Evolutionary conservation across 2,329 filamentous ascomycete genomes (phyloP).

Genomic region (Hymenoscyphus repandus): DNA sequence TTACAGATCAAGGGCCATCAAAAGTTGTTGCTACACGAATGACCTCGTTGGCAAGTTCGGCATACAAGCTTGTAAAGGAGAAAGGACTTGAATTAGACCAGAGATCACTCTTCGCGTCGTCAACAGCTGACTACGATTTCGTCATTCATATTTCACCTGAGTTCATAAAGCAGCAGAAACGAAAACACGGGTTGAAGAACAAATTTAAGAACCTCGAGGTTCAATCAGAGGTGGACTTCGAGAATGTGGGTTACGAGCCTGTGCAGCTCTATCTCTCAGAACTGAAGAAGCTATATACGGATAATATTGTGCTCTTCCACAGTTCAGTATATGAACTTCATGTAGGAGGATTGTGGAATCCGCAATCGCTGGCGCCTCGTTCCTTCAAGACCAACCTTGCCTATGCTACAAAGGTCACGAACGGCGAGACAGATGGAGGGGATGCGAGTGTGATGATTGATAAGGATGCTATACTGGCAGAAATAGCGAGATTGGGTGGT

Average conservation of each 20-base stretch:
- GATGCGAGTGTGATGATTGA: conserved; percentile 57
- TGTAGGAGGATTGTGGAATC: conserved; percentile 64
- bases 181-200: conserved; percentile 35
- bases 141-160: conserved; percentile 57
- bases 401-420: conserved; percentile 57
- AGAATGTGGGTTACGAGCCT: conserved; percentile 53
- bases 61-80: conserved; percentile 54
- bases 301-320: conserved; percentile 74
- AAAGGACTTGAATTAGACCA: conserved; percentile 49
- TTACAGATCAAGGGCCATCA: conserved; percentile 69
- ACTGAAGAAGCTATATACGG: conserved; percentile 60
- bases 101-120: conserved; percentile 64
- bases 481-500: conserved; percentile 65
- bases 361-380: conserved; percentile 38
- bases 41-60: conserved; percentile 74
- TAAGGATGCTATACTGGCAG: conserved; percentile 59
- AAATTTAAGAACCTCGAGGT: conserved; percentile 79
- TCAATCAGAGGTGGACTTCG: conserved; percentile 38
- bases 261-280: conserved; percentile 60
- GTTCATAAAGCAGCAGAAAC: conserved; percentile 32
- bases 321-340: conserved; percentile 52
- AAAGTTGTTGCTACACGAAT: conserved; percentile 82
- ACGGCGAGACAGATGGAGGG: conserved; percentile 18
- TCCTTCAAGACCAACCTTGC: conserved; percentile 66
- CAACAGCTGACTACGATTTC: conserved; percentile 77